phyloP scores from a whole-genome alignment of 129 eudicot genomes.

The Mikania micrantha region DNA sequence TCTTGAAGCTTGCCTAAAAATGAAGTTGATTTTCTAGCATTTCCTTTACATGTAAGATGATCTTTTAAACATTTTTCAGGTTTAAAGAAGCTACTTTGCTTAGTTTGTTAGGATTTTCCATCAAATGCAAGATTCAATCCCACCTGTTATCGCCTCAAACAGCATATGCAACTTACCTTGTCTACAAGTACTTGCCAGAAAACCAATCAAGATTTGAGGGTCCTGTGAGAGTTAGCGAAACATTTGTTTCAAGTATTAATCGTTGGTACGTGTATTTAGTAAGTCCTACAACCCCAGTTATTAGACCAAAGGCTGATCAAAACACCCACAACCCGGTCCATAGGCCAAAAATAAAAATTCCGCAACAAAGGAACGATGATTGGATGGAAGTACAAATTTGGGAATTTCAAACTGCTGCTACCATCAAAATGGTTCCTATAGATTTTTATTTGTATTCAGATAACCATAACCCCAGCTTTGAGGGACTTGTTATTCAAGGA shows the following conservation, averaged over 20 bases:
- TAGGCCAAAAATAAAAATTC: constrained; percentile 5
- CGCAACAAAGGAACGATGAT: constrained; percentile 7
- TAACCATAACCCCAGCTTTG: too few relatives aligned
- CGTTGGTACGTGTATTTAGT: neutral
- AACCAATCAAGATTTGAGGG: neutral
- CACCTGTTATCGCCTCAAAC: neutral
- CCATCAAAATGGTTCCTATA: neutral
- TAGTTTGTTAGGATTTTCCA: too few relatives aligned
- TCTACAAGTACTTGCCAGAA: neutral
- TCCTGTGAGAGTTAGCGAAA: neutral
- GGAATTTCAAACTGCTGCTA: neutral
- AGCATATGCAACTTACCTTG: neutral
- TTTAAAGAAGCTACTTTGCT: neutral
- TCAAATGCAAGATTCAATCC: neutral
- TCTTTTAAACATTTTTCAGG: neutral
- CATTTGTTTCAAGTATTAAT: neutral
- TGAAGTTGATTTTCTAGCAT: neutral
- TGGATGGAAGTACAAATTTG: constrained; percentile 13
- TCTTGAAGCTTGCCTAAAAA: too few relatives aligned
- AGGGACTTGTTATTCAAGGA: too few relatives aligned
- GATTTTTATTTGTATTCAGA: neutral
- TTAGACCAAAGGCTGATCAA: neutral
- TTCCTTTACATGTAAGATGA: neutral
- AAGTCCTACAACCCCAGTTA: constrained; percentile 5
- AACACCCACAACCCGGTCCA: neutral